phyloP scores from a whole-genome alignment of 139 green algal genomes.

The Tetradesmus obliquus region DNA sequence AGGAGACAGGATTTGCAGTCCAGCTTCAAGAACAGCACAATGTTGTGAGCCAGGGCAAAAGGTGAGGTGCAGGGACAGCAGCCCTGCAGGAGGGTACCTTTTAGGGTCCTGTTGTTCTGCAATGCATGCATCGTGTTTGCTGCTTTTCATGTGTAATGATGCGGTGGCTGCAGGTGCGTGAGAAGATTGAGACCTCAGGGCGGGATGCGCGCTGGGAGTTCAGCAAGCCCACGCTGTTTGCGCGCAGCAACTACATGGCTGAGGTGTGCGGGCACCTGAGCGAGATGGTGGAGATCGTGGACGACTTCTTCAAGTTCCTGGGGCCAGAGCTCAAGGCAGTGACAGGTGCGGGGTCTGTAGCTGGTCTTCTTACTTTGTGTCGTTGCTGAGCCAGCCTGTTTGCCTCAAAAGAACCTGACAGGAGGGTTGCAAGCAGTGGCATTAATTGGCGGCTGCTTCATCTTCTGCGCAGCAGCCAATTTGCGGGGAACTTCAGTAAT shows the following conservation, averaged over 20 bases:
- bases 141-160: no score
- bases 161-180: conserved; percentile 70
- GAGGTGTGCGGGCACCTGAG: conserved; percentile 85
- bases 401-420: background rate
- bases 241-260: conserved; percentile 88
- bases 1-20: no score
- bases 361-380: background rate
- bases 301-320: conserved; percentile 94
- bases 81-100: no score
- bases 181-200: conserved; percentile 88
- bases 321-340: conserved; percentile 94
- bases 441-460: background rate
- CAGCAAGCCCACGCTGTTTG: conserved; percentile 87
- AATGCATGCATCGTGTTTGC: no score
- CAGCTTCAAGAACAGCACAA: no score
- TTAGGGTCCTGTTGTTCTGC: background rate
- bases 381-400: background rate
- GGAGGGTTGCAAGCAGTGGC: conserved; percentile 67
- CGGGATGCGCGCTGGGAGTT: conserved; percentile 95
- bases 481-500: background rate
- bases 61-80: no score
- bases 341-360: conserved; percentile 63
- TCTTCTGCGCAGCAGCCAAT: background rate
- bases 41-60: no score
- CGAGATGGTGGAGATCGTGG: conserved; percentile 86